These are phyloP conservation scores for Rosa hybrid DNA, from an alignment of 331 rosid genomes.

Conservation along the genomic window DNA sequence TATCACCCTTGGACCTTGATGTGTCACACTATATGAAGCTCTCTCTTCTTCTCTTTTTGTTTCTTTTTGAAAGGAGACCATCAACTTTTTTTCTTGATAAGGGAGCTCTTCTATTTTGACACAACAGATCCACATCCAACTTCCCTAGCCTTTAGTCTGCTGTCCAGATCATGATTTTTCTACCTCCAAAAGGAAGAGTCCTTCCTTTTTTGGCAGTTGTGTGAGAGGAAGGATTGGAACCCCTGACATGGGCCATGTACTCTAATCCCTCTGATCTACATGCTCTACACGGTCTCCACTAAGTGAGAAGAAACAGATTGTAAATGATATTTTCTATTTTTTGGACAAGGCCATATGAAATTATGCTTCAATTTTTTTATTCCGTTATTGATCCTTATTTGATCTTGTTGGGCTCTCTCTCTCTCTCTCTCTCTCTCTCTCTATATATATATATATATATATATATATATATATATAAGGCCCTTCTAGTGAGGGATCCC, in stretches of 20 bases:
- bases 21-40: neutral
- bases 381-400: neutral
- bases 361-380: neutral
- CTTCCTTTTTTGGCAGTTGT: neutral
- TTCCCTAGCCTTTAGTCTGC: neutral
- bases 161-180: neutral
- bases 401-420: neutral
- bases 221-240: neutral
- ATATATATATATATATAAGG: no score
- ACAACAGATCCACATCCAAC: neutral
- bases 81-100: neutral
- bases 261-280: neutral
- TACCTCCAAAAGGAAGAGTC: neutral
- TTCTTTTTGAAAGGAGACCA: neutral
- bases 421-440: no score
- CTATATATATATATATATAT: no score
- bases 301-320: neutral
- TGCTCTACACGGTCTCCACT: neutral
- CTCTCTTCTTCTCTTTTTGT: neutral
- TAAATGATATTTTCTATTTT: neutral
- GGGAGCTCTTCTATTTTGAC: neutral
- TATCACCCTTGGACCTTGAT: slow-evolving; percentile 3
- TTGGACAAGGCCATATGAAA: neutral
- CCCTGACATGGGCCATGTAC: neutral
- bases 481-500: no score